Percentiles rank a stretch among this genome's conserved stretches.
These are phyloP conservation scores for Coniella vitis DNA, from an alignment of 2,329 filamentous ascomycete species.

Conservation along the genomic window DNA sequence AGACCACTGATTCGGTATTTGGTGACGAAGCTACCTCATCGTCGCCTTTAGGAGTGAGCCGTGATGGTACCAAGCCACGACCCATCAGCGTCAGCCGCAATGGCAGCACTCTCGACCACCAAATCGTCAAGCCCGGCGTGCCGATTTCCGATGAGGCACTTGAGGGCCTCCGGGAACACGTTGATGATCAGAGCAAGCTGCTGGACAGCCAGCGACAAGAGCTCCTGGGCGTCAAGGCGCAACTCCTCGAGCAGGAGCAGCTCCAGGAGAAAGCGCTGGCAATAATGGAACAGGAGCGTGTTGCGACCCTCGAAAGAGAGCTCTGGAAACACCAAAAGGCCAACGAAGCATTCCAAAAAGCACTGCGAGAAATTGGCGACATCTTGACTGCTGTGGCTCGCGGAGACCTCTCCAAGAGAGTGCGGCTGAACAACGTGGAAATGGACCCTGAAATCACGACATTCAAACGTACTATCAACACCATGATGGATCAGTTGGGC, in stretches of 20 bases:
- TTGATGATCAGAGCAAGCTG: slow-evolving; percentile 88
- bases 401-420: slow-evolving; percentile 93
- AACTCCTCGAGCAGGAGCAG: slow-evolving; percentile 78
- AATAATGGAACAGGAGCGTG: slow-evolving; percentile 78
- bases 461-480: slow-evolving; percentile 97
- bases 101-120: slow-evolving; percentile 20
- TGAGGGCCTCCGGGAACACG: slow-evolving; percentile 78
- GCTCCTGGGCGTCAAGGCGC: slow-evolving; percentile 76
- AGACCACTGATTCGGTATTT: slow-evolving; percentile 60
- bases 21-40: slow-evolving; percentile 45
- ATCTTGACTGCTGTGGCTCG: slow-evolving; percentile 95
- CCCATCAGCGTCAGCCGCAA: slow-evolving; percentile 22
- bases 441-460: slow-evolving; percentile 98
- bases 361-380: slow-evolving; percentile 89
- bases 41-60: slow-evolving; percentile 36
- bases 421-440: slow-evolving; percentile 89
- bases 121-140: slow-evolving; percentile 31
- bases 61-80: slow-evolving; percentile 20
- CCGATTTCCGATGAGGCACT: slow-evolving; percentile 75
- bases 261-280: slow-evolving; percentile 77
- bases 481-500: slow-evolving; percentile 97
- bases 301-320: slow-evolving; percentile 84
- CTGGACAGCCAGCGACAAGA: slow-evolving; percentile 83
- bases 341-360: slow-evolving; percentile 97
- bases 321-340: slow-evolving; percentile 96